Base-by-base conservation (phyloP, 148 eudicot species). In the Gaultheria prostrata region DNA sequence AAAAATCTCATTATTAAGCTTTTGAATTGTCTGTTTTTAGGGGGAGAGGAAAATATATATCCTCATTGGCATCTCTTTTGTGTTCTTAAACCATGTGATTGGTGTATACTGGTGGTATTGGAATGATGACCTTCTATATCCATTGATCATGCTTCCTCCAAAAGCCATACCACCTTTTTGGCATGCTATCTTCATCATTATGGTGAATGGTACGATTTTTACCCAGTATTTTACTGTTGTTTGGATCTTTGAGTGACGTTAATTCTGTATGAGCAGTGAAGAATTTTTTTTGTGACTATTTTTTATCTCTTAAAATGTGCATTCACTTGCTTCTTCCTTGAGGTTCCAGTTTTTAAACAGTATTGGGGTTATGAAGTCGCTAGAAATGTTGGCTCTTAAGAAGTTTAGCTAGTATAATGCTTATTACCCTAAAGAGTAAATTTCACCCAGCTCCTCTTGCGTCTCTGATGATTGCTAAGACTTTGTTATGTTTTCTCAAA, bases 91-190 rank as follows among this genome's bases (percentile, higher is more conserved):
- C 85, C 98, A 95, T 82, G 92, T 97, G 76, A 85, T 87, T 84
- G 96, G 98, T 76, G 90, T 97, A 81, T 95, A 97, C 89, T 97
- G 98, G 99, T 95, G 99, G 98, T 89, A 87, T 81, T 86, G 88
- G 53, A 92, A 91, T 73, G 96, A 97, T 85, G 93, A 92, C 80
- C 87, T 97, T 87, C 88, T 91, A 69, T 90, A 91, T 86, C 98
- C 96, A 35, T 83, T 97, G 73, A 78, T 97, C 33, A 92, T 97
- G 98, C 87, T 97, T 83, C 98, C 99, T 83, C 98, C 98, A 59
- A 97, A 95, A 88, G 92, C 88, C 72, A 91, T 97, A 82, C 99
- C 99, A 50, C 99, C 98, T 65, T 95, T 97, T 83, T 97, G 99
- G 99, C 95, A 95, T 89, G 98, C 98, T 78, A 80, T 95, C 82